Percentiles rank a stretch among this genome's conserved stretches.
Evolutionary conservation across 1,139 yeast species (phyloP).

Genomic region (Kluyveromyces sp.): DNA sequence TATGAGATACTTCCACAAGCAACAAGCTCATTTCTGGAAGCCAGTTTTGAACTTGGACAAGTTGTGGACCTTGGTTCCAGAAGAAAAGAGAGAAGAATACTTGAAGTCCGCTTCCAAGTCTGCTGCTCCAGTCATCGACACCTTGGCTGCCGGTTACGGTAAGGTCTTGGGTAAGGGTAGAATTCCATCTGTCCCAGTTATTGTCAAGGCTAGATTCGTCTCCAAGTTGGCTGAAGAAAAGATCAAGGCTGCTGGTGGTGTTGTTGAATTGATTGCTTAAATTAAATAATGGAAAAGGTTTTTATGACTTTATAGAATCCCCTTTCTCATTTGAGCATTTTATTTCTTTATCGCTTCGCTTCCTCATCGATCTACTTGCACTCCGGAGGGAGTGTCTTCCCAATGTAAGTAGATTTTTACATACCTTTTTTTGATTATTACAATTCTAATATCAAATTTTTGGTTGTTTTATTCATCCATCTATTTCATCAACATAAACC

Average conservation of each 20-base stretch:
- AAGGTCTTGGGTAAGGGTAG: conserved; percentile 99
- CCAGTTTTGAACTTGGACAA: conserved; percentile 98
- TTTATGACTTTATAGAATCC: not conserved
- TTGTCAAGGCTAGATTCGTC: conserved; percentile 98
- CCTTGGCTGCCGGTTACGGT: conserved; percentile 99
- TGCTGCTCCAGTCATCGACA: conserved; percentile 98
- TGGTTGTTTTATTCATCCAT: conserved; percentile 1
- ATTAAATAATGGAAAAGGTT: conserved; percentile 10
- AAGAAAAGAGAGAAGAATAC: conserved; percentile 92
- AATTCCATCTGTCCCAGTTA: conserved; percentile 96
- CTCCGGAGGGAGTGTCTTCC: not conserved
- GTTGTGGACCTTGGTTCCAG: conserved; percentile 96
- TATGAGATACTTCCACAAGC: conserved; percentile 99
- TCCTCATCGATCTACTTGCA: too few relatives aligned
- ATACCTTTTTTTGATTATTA: conserved; percentile 3
- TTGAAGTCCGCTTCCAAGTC: conserved; percentile 75
- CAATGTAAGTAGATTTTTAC: not conserved
- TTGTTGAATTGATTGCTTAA: conserved; percentile 97
- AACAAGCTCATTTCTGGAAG: conserved; percentile 93
- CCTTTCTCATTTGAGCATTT: not conserved
- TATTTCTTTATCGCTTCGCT: too few relatives aligned
- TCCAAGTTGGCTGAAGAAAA: conserved; percentile 99
- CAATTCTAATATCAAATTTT: conserved; percentile 1
- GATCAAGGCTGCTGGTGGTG: conserved; percentile 99
- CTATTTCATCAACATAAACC: not conserved